Evolutionary conservation across 73 alveolate species (phyloP), one percentile per base, ranked within the genome.

Genomic region (Durusdinium trenchii): DNA sequence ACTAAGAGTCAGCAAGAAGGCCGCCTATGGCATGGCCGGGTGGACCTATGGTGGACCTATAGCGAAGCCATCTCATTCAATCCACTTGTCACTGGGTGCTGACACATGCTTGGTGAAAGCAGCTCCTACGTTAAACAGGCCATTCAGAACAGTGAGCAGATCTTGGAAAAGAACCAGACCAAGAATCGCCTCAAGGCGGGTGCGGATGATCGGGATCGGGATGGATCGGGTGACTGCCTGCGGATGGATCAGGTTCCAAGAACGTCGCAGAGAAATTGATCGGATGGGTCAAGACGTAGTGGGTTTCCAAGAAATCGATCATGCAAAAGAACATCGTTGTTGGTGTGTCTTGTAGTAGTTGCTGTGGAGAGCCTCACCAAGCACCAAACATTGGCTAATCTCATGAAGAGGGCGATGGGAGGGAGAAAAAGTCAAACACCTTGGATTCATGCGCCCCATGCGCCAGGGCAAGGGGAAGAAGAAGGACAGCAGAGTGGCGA

Each of bases 391-490:
- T n/a, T n/a, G n/a, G n/a, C n/a, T n/a, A n/a, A n/a, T n/a, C n/a
- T n/a, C n/a, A n/a, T n/a, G n/a, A n/a, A n/a, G n/a, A n/a, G n/a
- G n/a, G n/a, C n/a, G n/a, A n/a, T n/a, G n/a, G n/a, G n/a, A n/a
- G n/a, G n/a, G n/a, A n/a, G n/a, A n/a, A n/a, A n/a, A n/a, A 64
- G 45, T 42, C 79, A 30, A 2, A 38, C 10, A 32, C 54, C 86
- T n/a, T 7, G 18, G 16, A 16, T 51, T n/a, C 54, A 20, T 16
- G 23, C 3, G n/a, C 75, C 20, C 75, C 38, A 36, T 16, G 30
- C 82, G 76, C 47, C 97, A 91, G 97, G 97, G 97, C 97, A 91
- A 91, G 48, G 97, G 97, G 52, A 91, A 91, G 76, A 91, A 91
- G 97, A 91, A 91, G 84, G 97, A 91, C 97, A 26, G 38, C n/a